A percentile compares a stretch with the other conserved stretches of the same genome.
Conservation (phyloP, 306 rosid genomes). For the Trifolium fragiferum region DNA sequence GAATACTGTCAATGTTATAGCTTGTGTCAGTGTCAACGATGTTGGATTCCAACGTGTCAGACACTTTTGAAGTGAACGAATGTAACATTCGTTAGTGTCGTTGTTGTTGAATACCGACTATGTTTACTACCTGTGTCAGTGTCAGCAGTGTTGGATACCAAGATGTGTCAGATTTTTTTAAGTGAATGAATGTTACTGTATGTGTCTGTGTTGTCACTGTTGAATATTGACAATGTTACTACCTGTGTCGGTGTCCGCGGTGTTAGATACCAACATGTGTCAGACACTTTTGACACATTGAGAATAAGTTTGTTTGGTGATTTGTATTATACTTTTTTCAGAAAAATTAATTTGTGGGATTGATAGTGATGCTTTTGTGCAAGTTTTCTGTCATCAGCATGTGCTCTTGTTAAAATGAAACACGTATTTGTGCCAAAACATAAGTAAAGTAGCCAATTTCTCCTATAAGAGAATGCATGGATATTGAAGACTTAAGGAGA, state of each 20-base stretch:
- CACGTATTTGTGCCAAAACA: not conserved
- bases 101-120: no score
- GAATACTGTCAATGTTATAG: no score
- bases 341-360: constrained; percentile 2
- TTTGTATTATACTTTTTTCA: not conserved
- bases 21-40: no score
- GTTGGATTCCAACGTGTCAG: no score
- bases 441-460: not conserved
- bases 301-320: not conserved
- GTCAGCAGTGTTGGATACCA: not conserved
- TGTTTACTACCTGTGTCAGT: not conserved
- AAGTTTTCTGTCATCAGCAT: not conserved
- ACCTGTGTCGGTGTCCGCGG: not conserved
- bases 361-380: not conserved
- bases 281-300: not conserved
- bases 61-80: not conserved
- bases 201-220: not conserved
- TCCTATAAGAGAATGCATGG: constrained; percentile 18
- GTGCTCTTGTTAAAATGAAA: not conserved
- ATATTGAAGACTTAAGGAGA: not conserved
- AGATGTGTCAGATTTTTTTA: not conserved
- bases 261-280: not conserved
- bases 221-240: no score
- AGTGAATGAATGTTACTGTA: not conserved
- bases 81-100: not conserved